Percentiles rank a stretch among this genome's conserved stretches.
These are phyloP conservation scores for Russula dissimulans DNA, from an alignment of 768 basidiomycete genomes.

Conservation along the genomic window DNA sequence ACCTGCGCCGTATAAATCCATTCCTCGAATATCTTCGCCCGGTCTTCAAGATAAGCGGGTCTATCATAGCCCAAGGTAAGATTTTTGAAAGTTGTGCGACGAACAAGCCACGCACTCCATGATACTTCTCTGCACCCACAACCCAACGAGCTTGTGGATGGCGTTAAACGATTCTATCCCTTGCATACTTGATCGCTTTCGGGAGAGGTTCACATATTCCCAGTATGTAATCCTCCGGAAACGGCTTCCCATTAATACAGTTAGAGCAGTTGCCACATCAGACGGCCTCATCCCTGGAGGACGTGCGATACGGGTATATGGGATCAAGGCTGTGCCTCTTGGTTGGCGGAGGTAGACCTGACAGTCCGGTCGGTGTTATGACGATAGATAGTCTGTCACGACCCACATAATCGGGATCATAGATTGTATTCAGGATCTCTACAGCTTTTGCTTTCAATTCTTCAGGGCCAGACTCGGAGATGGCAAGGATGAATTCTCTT, in stretches of 20 bases:
- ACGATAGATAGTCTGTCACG: too few species aligned
- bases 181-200: background rate
- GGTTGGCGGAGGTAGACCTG: constrained; percentile 5
- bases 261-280: constrained; percentile 6
- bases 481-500: background rate
- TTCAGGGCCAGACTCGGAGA: background rate
- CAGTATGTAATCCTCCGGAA: constrained; percentile 7
- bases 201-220: constrained; percentile 11
- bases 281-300: background rate
- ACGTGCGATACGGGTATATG: background rate
- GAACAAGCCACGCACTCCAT: background rate
- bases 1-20: constrained; percentile 11
- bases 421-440: background rate
- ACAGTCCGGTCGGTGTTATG: background rate
- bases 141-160: background rate
- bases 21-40: background rate
- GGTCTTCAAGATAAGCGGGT: background rate
- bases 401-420: constrained; percentile 1
- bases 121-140: constrained; percentile 3
- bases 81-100: background rate
- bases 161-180: constrained; percentile 1
- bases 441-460: background rate
- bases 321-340: background rate
- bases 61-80: background rate
- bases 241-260: background rate